Evolutionary conservation across 148 eudicot genomes (phyloP), one percentile per base, ranked within the genome.

Genomic region (Cornus controversa): DNA sequence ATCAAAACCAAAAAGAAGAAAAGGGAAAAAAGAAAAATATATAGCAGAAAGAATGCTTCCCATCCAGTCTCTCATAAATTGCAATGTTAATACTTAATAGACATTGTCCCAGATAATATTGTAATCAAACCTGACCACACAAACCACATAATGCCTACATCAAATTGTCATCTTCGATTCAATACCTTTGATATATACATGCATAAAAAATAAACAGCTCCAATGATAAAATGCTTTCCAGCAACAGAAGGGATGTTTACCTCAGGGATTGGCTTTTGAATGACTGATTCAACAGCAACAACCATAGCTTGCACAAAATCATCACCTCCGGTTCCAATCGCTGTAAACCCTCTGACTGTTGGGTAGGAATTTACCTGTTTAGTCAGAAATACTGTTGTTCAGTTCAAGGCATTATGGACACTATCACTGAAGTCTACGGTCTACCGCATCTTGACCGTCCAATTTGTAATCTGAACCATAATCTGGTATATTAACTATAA

Each of bases 291-390:
- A 69, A 95, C 97, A 74, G 97, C 98, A 66, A 92, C 87, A 75
- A 95, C 87, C 97, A 95, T 95, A 75, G 98, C 86, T 45, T 93
- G 94, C 25, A 95, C 98, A 78, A 95, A 95, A 87, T 95, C 98
- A 79, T 95, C 96, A 60, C 98, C 98, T 58, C 98, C 97, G 45
- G 91, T 88, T 71, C 98, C 98, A 72, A 95, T 95, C 14, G 98
- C 98, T 15, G 97, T 95, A 83, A 95, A 95, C 42, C 93, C 94
- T 86, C 98, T 89, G 70, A 84, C 91, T 34, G 93, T 93, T 24
- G 98, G 98, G 85, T 95, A 93, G 10, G 92, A 83, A 76, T 95
- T 93, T 74, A 95, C 94, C 98, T 95, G 78, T 31, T 34, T 65
- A 71, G 60, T 4, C 22, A 65, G 72, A 58, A 45, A 66, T 67